A percentile compares a stretch with the other conserved stretches of the same genome.
These are phyloP conservation scores for Syzygium jambos DNA, from an alignment of 345 rosid species.

Conservation along the genomic window DNA sequence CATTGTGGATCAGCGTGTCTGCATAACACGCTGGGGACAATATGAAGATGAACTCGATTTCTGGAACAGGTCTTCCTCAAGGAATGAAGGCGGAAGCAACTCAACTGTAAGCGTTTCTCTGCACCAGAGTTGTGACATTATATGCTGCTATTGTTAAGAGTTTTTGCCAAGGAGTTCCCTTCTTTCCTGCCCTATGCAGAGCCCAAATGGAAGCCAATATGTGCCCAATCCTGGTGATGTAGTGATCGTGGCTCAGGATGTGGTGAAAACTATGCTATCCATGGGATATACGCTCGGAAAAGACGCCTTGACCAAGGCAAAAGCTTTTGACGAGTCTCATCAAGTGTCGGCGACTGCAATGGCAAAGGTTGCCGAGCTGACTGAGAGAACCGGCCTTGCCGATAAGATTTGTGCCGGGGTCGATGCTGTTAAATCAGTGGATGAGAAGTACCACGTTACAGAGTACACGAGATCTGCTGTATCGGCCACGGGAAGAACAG, in stretches of 20 bases:
- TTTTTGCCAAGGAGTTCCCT: neutral
- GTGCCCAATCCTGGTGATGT: conserved; percentile 59
- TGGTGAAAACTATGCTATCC: conserved; percentile 57
- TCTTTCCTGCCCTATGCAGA: conserved; percentile 6
- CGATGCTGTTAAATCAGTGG: conserved; percentile 53
- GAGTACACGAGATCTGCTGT: conserved; percentile 63
- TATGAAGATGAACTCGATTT: conserved; percentile 41
- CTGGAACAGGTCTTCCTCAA: conserved; percentile 33
- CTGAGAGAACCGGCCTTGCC: conserved; percentile 53
- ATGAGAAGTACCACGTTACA: conserved; percentile 55
- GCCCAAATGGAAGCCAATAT: conserved; percentile 23
- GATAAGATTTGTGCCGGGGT: conserved; percentile 63
- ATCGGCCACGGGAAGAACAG: conserved; percentile 58
- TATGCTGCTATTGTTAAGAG: neutral
- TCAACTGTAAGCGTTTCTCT: conserved; percentile 34
- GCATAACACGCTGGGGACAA: conserved; percentile 74
- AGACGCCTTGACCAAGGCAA: conserved; percentile 63
- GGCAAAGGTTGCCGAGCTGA: conserved; percentile 56
- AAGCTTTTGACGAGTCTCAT: conserved; percentile 62
- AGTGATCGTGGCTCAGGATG: conserved; percentile 56
- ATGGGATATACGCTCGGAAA: conserved; percentile 66
- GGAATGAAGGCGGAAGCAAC: conserved; percentile 24
- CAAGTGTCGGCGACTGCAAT: conserved; percentile 68
- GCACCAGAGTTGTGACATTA: neutral
- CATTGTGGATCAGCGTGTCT: conserved; percentile 60